Percentiles rank a stretch among this genome's conserved stretches.
These are phyloP conservation scores for Fusarium paranaense DNA, from an alignment of 2,329 filamentous ascomycete genomes.

Conservation along the genomic window DNA sequence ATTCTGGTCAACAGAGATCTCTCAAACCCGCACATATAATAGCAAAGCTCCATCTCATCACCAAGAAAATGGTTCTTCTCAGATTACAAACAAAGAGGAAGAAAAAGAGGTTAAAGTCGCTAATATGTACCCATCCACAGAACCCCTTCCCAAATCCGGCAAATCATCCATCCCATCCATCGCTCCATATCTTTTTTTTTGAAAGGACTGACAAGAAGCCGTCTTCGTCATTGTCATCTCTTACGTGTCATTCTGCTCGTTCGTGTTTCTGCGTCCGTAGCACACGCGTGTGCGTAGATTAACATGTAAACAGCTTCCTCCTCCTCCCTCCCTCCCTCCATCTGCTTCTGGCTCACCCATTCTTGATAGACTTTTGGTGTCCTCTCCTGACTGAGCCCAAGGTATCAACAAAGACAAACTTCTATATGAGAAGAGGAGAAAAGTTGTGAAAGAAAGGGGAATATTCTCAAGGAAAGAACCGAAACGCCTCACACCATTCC, in stretches of 20 bases:
- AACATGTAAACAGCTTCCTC: constrained; percentile 10
- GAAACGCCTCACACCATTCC: constrained; percentile 27
- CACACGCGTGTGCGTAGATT: constrained; percentile 3
- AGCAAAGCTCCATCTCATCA: constrained; percentile 6
- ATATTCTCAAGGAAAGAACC: constrained; percentile 24
- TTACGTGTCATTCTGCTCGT: constrained; percentile 39
- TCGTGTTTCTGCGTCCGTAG: constrained; percentile 8
- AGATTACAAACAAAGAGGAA: constrained; percentile 33
- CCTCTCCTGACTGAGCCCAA: constrained; percentile 23
- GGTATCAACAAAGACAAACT: constrained; percentile 38
- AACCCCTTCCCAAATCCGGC: constrained; percentile 28
- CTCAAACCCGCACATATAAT: neutral
- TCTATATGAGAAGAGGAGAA: constrained; percentile 32
- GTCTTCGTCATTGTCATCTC: constrained; percentile 40
- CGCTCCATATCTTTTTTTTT: neutral
- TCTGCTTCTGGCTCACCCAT: constrained; percentile 17
- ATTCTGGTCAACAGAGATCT: constrained; percentile 21
- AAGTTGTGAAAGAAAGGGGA: constrained; percentile 17
- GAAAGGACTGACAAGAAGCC: constrained; percentile 27
- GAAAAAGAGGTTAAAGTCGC: constrained; percentile 35
- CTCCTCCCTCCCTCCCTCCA: neutral
- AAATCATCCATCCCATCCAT: constrained; percentile 26
- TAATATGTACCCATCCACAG: constrained; percentile 34
- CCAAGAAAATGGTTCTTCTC: constrained; percentile 13
- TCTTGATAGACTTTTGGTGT: constrained; percentile 22